Evolutionary conservation across 768 basidiomycete genomes (phyloP).

Genomic region (Lentinula sp.): DNA sequence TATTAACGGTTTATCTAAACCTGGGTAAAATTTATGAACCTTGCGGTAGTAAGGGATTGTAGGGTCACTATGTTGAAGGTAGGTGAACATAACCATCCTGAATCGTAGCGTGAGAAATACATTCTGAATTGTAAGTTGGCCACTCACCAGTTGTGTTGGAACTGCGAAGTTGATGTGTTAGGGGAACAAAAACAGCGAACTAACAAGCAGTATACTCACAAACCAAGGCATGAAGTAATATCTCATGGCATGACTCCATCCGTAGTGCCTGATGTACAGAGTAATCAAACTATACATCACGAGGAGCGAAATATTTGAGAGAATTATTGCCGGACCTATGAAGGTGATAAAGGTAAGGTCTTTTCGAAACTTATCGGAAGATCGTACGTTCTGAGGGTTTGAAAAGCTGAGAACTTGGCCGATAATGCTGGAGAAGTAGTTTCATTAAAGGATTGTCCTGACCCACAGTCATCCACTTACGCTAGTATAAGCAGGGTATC

Average conservation of each 20-base stretch:
- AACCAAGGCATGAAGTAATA: conserved; percentile 47
- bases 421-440: conserved; percentile 28
- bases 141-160: conserved; percentile 38
- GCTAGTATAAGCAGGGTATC: conserved; percentile 36
- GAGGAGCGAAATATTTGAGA: conserved; percentile 35
- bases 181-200: background rate
- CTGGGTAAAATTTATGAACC: background rate
- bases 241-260: conserved; percentile 26
- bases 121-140: background rate
- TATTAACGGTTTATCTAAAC: background rate
- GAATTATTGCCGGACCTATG: conserved; percentile 28
- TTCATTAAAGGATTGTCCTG: background rate
- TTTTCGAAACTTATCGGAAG: background rate
- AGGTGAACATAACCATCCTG: conserved; percentile 59
- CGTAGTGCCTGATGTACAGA: conserved; percentile 20
- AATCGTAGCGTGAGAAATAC: conserved; percentile 1
- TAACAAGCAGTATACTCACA: conserved; percentile 19
- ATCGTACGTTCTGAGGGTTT: conserved; percentile 34
- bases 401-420: conserved; percentile 37
- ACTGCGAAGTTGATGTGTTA: conserved; percentile 17
- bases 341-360: background rate
- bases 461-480: conserved; percentile 19
- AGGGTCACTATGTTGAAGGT: conserved; percentile 57
- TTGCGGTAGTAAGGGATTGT: conserved; percentile 53
- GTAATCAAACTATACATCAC: conserved; percentile 30